Percentiles rank a stretch among this genome's conserved stretches.
phyloP scores from a whole-genome alignment of 2,329 filamentous ascomycete species.

The Aspergillus piperis region DNA sequence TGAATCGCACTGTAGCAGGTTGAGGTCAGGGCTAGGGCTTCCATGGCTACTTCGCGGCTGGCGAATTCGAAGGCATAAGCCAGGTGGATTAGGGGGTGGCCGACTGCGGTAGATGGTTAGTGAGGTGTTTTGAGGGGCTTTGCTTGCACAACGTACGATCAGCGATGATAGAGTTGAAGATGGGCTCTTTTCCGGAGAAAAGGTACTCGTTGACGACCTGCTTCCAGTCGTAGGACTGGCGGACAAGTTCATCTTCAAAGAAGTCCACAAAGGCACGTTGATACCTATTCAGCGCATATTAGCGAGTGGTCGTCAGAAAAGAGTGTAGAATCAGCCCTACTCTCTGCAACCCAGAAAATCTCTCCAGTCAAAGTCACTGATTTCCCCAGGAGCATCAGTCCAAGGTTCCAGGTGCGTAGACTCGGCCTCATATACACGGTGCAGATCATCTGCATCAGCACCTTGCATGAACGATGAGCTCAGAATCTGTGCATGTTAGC shows the following conservation, averaged over 20 bases:
- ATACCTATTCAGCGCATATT: slow-evolving; percentile 53
- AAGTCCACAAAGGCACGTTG: slow-evolving; percentile 92
- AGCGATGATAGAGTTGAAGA: slow-evolving; percentile 77
- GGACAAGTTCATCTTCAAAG: slow-evolving; percentile 86
- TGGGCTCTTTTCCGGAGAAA: slow-evolving; percentile 65
- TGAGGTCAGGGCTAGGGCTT: slow-evolving; percentile 72
- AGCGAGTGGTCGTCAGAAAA: too few species aligned
- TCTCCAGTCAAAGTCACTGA: slow-evolving; percentile 81
- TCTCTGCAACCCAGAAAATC: slow-evolving; percentile 75
- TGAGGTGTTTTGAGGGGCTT: background rate
- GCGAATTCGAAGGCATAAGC: slow-evolving; percentile 91
- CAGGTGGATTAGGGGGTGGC: slow-evolving; percentile 89
- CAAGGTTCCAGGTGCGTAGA: slow-evolving; percentile 73
- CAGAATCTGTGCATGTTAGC: slow-evolving; percentile 58
- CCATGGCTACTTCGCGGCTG: slow-evolving; percentile 82
- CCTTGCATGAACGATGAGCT: slow-evolving; percentile 85
- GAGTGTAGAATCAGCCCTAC: slow-evolving; percentile 40
- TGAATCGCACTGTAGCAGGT: slow-evolving; percentile 60
- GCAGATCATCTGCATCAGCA: slow-evolving; percentile 70
- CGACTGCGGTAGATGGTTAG: slow-evolving; percentile 57
- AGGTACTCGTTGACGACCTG: slow-evolving; percentile 74
- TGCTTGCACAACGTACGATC: slow-evolving; percentile 62
- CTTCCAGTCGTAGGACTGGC: slow-evolving; percentile 80
- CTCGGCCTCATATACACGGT: slow-evolving; percentile 78
- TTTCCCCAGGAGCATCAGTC: slow-evolving; percentile 80